A percentile compares a stretch with the other conserved stretches of the same genome.
Conservation (phyloP, 257 asterid genomes). For the Datura wrightii region DNA sequence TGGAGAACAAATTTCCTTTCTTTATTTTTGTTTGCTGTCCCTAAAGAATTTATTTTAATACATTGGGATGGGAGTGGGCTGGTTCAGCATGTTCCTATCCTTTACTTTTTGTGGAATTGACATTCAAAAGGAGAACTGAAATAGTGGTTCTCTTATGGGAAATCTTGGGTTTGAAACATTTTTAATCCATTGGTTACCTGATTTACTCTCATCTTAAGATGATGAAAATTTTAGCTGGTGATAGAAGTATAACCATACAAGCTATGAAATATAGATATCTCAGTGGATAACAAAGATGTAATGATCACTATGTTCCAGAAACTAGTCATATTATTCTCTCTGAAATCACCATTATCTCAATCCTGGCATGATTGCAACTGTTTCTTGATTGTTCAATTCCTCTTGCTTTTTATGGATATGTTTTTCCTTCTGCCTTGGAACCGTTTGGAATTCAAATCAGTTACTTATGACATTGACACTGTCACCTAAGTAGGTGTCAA, state of each 20-base stretch:
- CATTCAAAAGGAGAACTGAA: background rate
- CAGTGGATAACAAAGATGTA: background rate
- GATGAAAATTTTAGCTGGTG: conserved; percentile 9
- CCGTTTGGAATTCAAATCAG: background rate
- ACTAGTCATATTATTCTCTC: background rate
- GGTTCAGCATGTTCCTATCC: background rate
- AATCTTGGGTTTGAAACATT: background rate
- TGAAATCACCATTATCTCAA: background rate
- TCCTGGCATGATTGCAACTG: background rate
- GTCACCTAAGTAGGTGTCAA: conserved; percentile 61
- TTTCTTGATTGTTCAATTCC: conserved; percentile 7
- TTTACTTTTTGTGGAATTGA: background rate
- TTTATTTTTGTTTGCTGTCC: background rate
- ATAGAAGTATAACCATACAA: background rate
- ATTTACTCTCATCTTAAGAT: background rate
- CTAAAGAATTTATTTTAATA: background rate
- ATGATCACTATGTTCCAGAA: conserved; percentile 1
- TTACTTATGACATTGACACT: conserved; percentile 33
- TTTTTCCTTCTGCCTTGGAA: background rate
- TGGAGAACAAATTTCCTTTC: background rate
- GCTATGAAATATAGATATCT: background rate
- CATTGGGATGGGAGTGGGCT: background rate
- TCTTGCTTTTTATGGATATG: background rate
- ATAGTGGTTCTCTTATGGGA: background rate
- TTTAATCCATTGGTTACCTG: background rate